Evolutionary conservation across 2,329 filamentous ascomycete genomes (phyloP).

Genomic region (Knufia petricola): DNA sequence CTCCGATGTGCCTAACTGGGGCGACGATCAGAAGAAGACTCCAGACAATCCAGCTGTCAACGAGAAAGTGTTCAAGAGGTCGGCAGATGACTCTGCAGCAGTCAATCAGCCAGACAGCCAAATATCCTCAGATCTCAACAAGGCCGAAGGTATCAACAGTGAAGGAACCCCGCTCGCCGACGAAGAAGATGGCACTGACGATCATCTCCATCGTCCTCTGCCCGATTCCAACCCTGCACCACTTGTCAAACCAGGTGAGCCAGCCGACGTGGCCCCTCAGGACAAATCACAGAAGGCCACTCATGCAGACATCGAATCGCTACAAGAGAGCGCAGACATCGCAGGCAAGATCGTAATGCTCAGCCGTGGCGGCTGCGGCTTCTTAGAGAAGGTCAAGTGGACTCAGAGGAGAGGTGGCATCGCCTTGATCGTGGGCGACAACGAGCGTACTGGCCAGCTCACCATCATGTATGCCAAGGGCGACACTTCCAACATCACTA

Average conservation of each 20-base stretch:
- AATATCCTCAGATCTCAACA: constrained; percentile 3
- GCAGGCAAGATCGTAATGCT: constrained; percentile 84
- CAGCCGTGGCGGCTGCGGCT: constrained; percentile 88
- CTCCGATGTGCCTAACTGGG: constrained; percentile 87
- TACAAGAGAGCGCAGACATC: constrained; percentile 89
- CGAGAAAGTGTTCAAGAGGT: constrained; percentile 19
- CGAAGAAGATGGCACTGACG: constrained; percentile 69
- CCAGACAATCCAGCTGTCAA: constrained; percentile 26
- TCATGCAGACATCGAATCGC: constrained; percentile 85
- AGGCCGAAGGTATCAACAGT: constrained; percentile 7
- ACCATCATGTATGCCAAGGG: constrained; percentile 98
- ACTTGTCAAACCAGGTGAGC: constrained; percentile 27
- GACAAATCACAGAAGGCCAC: constrained; percentile 28
- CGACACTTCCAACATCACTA: constrained; percentile 88
- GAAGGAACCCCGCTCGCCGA: constrained; percentile 23
- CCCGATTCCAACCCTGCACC: constrained; percentile 33
- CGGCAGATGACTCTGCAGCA: constrained; percentile 3
- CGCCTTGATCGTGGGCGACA: constrained; percentile 87
- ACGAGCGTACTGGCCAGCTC: constrained; percentile 75
- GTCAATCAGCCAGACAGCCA: constrained; percentile 9
- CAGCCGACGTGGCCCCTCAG: constrained; percentile 25
- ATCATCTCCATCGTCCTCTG: constrained; percentile 61
- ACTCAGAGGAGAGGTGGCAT: constrained; percentile 80
- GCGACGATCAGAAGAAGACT: constrained; percentile 47
- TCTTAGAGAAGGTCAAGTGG: constrained; percentile 96